Evolutionary conservation across 495 filamentous ascomycete species (phyloP), one percentile per base, ranked within the genome.

Genomic region (Penicillium verhagenii): DNA sequence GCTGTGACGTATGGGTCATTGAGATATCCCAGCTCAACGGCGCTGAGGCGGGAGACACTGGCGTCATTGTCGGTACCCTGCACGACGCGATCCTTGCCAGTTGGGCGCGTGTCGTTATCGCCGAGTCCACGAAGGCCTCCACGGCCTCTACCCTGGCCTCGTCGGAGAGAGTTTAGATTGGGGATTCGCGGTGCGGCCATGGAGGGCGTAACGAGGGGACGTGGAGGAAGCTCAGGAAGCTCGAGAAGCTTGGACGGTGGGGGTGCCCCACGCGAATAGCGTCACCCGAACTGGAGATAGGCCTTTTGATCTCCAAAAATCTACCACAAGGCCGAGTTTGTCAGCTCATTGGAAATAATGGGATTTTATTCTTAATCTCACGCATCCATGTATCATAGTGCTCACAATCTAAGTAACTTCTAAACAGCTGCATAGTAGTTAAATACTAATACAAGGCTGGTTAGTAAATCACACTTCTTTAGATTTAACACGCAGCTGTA

Each of bases 41-140:
- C 93, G 64, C 92, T 96, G 69, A 95, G 71, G 9, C 95, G 83
- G 24, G 90, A 96, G 23, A 89, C 82, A 56, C 89, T 88, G 43
- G 94, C 94, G 77, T 98, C 94, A 60, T 86, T 84, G 72, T 98
- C 94, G 14, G 94, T 98, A 49, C 86, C 82, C 70, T 96, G 92
- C 45, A 97, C 86, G 13, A 86, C 81, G 23, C 69, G 67, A 62
- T 88, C 83, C 46, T 75, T 76, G 46, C 67, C 68, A 23, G 76
- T 72, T 46, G 53, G 19, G 57, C 56, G 47, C 14, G 37, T 16
- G 23, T 51, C 25, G 35, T 63, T 60, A 51, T 65, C 65, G 24
- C 68, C 67, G 11, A 54, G 59, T 52, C 53, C 44, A 28, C 39
- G 26, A 37, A 47, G 55, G 31, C 65, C 69, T 42, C 70, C 71